Conservation (phyloP, 2,329 filamentous ascomycete species). For the Fusarium tuaranense region DNA sequence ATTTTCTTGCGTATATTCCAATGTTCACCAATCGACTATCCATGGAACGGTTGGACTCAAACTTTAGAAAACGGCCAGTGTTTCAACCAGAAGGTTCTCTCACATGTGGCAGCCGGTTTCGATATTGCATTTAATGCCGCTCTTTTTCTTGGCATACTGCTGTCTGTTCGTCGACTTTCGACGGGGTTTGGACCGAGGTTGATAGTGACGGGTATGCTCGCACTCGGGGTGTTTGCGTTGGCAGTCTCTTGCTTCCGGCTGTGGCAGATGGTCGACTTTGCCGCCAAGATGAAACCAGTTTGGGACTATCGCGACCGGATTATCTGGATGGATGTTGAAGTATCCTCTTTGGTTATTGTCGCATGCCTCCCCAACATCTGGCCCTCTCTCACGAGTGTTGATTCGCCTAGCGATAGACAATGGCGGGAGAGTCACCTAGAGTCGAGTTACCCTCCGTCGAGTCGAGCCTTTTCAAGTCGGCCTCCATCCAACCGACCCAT, state of each 20-base stretch:
- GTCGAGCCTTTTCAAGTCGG: background rate
- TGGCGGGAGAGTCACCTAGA: background rate
- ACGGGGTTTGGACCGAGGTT: slow-evolving; percentile 57
- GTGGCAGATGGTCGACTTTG: slow-evolving; percentile 45
- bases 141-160: slow-evolving; percentile 58
- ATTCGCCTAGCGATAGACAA: background rate
- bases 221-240: slow-evolving; percentile 56
- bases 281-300: slow-evolving; percentile 53
- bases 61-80: slow-evolving; percentile 26
- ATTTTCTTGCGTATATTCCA: slow-evolving; percentile 55
- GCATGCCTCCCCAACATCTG: slow-evolving; percentile 56
- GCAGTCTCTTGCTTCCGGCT: slow-evolving; percentile 52
- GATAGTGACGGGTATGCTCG: slow-evolving; percentile 57
- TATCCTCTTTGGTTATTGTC: slow-evolving; percentile 56
- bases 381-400: slow-evolving; percentile 21
- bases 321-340: slow-evolving; percentile 59
- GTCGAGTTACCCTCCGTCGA: background rate
- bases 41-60: slow-evolving; percentile 43
- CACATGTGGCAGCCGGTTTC: slow-evolving; percentile 57
- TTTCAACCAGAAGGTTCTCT: slow-evolving; percentile 45
- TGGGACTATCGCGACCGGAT: slow-evolving; percentile 56
- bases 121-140: slow-evolving; percentile 60
- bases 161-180: slow-evolving; percentile 53
- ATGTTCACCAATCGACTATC: slow-evolving; percentile 53
- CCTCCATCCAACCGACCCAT: background rate